These are phyloP conservation scores for Rhizopogon rudus DNA, from an alignment of 768 basidiomycete genomes.

Conservation along the genomic window DNA sequence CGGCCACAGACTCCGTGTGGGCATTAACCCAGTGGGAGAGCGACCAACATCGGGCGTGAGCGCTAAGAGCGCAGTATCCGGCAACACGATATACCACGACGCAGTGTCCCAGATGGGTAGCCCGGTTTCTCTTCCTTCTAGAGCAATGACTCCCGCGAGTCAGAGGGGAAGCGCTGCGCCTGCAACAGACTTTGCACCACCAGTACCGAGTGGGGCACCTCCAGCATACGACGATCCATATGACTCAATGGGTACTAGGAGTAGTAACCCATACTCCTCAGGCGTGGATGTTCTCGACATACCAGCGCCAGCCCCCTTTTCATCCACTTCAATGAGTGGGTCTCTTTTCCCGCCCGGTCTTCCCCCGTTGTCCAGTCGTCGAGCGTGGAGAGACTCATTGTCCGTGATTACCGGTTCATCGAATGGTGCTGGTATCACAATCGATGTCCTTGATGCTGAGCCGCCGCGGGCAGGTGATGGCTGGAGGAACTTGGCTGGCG, in stretches of 20 bases:
- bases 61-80: conserved; percentile 45
- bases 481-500: conserved; percentile 54
- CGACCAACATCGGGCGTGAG: conserved; percentile 60
- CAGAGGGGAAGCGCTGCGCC: conserved; percentile 12
- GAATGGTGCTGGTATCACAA: conserved; percentile 31
- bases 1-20: conserved; percentile 28
- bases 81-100: conserved; percentile 59
- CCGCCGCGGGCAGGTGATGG: conserved; percentile 58
- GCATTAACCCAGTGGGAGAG: conserved; percentile 32
- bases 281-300: conserved; percentile 47
- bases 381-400: conserved; percentile 31
- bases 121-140: conserved; percentile 35
- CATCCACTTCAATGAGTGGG: conserved; percentile 31
- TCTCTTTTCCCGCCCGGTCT: conserved; percentile 35
- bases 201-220: conserved; percentile 20
- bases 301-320: conserved; percentile 53
- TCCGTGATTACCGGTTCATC: conserved; percentile 27
- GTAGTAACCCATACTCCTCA: conserved; percentile 19
- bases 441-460: conserved; percentile 65
- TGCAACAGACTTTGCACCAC: conserved; percentile 5
- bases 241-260: conserved; percentile 18
- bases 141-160: conserved; percentile 43
- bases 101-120: conserved; percentile 45
- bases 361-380: conserved; percentile 19
- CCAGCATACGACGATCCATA: conserved; percentile 30